Conservation (phyloP, 2,329 filamentous ascomycete species). For the Neonectria punicea region DNA sequence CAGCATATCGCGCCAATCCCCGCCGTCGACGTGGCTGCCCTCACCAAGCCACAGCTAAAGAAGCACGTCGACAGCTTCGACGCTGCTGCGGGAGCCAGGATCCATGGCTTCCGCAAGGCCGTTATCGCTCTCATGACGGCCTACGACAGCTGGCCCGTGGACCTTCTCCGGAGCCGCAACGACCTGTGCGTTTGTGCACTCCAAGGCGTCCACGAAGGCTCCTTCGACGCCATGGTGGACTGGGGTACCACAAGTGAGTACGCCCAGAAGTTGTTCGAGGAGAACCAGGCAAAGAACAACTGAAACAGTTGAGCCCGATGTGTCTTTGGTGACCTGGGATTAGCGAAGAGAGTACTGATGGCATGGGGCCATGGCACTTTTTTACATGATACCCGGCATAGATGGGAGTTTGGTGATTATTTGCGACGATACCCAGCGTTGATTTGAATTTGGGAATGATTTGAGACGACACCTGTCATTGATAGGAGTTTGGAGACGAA, state of each 20-base stretch:
- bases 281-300: neutral
- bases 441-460: too few species aligned
- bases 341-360: neutral
- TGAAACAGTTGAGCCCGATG: neutral
- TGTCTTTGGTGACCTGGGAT: neutral
- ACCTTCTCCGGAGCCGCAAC: too few species aligned
- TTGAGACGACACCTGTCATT: too few species aligned
- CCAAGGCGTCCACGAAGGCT: neutral
- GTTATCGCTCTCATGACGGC: slow-evolving; percentile 6
- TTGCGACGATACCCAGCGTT: too few species aligned
- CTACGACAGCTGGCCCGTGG: neutral
- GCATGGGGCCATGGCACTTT: neutral
- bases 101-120: slow-evolving; percentile 1
- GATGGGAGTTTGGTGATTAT: neutral
- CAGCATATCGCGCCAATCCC: neutral
- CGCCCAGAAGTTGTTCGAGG: neutral
- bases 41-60: slow-evolving; percentile 12
- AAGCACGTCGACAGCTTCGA: neutral
- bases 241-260: neutral
- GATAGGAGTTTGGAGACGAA: too few species aligned
- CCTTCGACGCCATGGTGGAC: neutral
- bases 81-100: neutral
- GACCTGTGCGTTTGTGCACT: neutral
- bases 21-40: neutral
- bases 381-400: neutral